These are phyloP conservation scores for Candida frijolesensis DNA, from an alignment of 1,139 yeast species.

Conservation along the genomic window DNA sequence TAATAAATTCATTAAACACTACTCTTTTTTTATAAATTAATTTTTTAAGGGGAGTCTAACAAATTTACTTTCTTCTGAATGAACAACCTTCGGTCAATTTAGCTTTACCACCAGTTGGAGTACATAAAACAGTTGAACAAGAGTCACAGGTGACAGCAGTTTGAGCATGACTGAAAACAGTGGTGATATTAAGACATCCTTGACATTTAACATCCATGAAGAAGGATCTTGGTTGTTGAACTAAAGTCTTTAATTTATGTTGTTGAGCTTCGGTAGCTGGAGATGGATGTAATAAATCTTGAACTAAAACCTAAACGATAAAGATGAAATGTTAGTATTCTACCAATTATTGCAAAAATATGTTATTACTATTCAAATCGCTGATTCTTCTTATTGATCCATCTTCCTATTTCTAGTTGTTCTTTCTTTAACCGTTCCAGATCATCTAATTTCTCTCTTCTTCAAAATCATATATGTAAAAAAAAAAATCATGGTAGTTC, in stretches of 20 bases:
- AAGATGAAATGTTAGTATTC: slow-evolving; percentile 4
- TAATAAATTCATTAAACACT: background rate
- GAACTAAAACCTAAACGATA: slow-evolving; percentile 75
- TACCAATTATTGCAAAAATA: no score
- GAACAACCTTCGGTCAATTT: slow-evolving; percentile 98
- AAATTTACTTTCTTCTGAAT: slow-evolving; percentile 92
- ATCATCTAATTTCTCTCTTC: background rate
- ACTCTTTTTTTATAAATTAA: background rate
- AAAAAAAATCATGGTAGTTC: no score
- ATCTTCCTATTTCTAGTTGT: background rate
- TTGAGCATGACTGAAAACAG: slow-evolving; percentile 99
- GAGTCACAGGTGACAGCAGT: slow-evolving; percentile 99
- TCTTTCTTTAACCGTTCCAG: background rate
- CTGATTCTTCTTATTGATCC: background rate
- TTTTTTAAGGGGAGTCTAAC: background rate
- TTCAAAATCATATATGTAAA: no score
- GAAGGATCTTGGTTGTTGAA: slow-evolving; percentile 96
- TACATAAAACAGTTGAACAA: slow-evolving; percentile 96
- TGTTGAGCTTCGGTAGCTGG: slow-evolving; percentile 93
- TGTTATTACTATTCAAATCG: background rate
- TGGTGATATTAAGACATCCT: slow-evolving; percentile 97
- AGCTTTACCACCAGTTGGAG: slow-evolving; percentile 99
- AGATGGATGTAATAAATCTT: slow-evolving; percentile 95
- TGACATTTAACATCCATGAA: slow-evolving; percentile 99
- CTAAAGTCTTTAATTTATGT: slow-evolving; percentile 97